phyloP scores from a whole-genome alignment of 495 filamentous ascomycete genomes.

The Aspergillus cristatus region DNA sequence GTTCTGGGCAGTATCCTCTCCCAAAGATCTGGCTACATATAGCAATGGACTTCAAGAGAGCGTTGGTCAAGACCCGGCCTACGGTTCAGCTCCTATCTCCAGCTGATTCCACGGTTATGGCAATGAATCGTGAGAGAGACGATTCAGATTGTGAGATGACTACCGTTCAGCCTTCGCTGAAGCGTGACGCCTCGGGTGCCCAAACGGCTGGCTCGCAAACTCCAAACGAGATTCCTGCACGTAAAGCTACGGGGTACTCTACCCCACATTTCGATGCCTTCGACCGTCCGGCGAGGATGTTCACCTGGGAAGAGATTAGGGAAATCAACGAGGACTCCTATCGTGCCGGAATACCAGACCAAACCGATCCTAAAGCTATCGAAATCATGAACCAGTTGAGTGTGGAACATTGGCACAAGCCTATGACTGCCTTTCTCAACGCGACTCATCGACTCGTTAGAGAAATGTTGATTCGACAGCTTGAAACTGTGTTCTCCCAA shows the following conservation, averaged over 20 bases:
- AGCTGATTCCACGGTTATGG: background rate
- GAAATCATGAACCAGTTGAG: slow-evolving; percentile 30
- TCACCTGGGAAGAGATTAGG: slow-evolving; percentile 23
- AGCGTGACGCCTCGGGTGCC: slow-evolving; percentile 11
- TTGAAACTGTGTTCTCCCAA: slow-evolving; percentile 24
- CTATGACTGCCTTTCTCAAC: slow-evolving; percentile 21
- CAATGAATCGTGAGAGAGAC: background rate
- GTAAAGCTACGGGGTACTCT: slow-evolving; percentile 4
- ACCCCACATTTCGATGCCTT: slow-evolving; percentile 12
- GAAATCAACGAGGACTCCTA: slow-evolving; percentile 29
- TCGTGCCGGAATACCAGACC: slow-evolving; percentile 26
- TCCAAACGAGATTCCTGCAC: background rate
- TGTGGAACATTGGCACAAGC: slow-evolving; percentile 29
- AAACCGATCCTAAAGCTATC: slow-evolving; percentile 33
- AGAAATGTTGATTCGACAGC: slow-evolving; percentile 17
- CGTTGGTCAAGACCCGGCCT: slow-evolving; percentile 25
- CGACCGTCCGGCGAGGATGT: slow-evolving; percentile 9
- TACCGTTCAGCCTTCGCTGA: slow-evolving; percentile 2
- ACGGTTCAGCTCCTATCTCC: slow-evolving; percentile 15
- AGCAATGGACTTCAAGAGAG: slow-evolving; percentile 26
- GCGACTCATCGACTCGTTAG: slow-evolving; percentile 20
- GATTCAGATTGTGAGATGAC: slow-evolving; percentile 26
- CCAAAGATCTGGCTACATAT: slow-evolving; percentile 29
- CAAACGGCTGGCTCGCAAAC: background rate
- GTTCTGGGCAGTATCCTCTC: slow-evolving; percentile 19